A percentile compares a stretch with the other conserved stretches of the same genome.
Evolutionary conservation across 1,284 basidiomycete genomes (phyloP).

Genomic region (Ceraceosorus guamensis): DNA sequence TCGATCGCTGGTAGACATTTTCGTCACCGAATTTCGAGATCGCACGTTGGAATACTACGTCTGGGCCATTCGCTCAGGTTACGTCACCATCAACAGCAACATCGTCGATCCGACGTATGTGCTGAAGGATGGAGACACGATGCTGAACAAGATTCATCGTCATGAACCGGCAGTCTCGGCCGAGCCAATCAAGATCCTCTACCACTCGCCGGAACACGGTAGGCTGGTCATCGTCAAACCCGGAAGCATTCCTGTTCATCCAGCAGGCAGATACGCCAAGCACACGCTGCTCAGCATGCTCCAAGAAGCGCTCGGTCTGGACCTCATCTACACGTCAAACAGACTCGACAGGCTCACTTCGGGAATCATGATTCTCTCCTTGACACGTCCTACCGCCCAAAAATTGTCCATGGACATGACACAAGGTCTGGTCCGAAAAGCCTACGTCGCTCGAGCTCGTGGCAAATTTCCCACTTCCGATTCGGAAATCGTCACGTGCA

Average conservation of each 20-base stretch:
- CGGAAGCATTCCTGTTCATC: conserved; percentile 45
- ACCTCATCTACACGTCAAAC: conserved; percentile 82
- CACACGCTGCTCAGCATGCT: conserved; percentile 70
- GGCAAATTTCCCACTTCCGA: conserved; percentile 64
- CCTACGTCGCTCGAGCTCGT: conserved; percentile 28
- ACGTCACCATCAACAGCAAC: conserved; percentile 75
- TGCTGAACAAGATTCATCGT: conserved; percentile 82
- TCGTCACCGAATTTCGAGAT: conserved; percentile 49
- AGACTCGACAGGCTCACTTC: conserved; percentile 89
- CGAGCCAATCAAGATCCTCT: conserved; percentile 72
- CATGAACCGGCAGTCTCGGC: conserved; percentile 94
- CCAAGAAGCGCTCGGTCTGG: conserved; percentile 71
- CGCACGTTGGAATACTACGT: conserved; percentile 50
- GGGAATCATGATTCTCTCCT: conserved; percentile 88
- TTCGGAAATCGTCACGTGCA: conserved; percentile 65
- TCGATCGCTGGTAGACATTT: conserved; percentile 60
- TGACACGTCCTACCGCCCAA: conserved; percentile 66
- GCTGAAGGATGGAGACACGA: conserved; percentile 76
- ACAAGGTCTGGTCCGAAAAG: conserved; percentile 63
- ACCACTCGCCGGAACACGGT: conserved; percentile 67
- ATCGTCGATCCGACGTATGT: conserved; percentile 71
- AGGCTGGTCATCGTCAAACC: conserved; percentile 71
- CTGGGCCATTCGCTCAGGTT: conserved; percentile 73
- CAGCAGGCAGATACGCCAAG: conserved; percentile 36
- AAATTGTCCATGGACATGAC: conserved; percentile 53